Evolutionary conservation across 2,329 filamentous ascomycete species (phyloP).

Genomic region (Cladosporium phlei): DNA sequence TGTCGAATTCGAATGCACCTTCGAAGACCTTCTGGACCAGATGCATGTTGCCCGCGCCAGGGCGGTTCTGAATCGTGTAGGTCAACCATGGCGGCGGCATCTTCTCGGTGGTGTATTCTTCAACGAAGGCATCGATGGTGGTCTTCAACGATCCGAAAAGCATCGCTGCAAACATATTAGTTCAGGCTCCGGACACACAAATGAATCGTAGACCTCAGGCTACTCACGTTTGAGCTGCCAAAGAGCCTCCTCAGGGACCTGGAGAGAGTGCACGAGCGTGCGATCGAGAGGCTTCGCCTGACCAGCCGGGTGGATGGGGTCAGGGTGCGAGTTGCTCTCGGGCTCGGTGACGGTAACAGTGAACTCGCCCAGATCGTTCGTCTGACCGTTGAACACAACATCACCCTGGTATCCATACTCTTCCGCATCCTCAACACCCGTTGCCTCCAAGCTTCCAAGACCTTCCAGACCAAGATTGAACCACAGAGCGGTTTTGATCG

Average conservation of each 20-base stretch:
- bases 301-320: slow-evolving; percentile 58
- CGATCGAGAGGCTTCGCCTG: slow-evolving; percentile 67
- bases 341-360: slow-evolving; percentile 72
- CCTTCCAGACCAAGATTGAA: slow-evolving; percentile 83
- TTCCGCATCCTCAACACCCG: slow-evolving; percentile 48
- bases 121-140: slow-evolving; percentile 56
- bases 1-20: slow-evolving; percentile 85
- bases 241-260: slow-evolving; percentile 61
- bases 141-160: slow-evolving; percentile 60
- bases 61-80: slow-evolving; percentile 69
- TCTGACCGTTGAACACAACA: slow-evolving; percentile 66
- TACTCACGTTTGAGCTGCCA: slow-evolving; percentile 72
- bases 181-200: neutral
- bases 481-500: slow-evolving; percentile 70
- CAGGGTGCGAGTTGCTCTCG: slow-evolving; percentile 56
- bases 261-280: slow-evolving; percentile 70
- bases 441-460: slow-evolving; percentile 59
- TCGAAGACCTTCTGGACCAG: slow-evolving; percentile 88
- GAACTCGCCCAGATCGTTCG: slow-evolving; percentile 71
- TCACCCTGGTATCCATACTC: slow-evolving; percentile 56
- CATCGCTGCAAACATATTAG: slow-evolving; percentile 45
- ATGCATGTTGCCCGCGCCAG: slow-evolving; percentile 73
- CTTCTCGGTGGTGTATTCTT: slow-evolving; percentile 58
- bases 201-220: neutral
- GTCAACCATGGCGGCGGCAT: slow-evolving; percentile 79